Evolutionary conservation across 164 flowering plant species (phyloP), one percentile per base, ranked within the genome.

Genomic region (Euptelea pleiosperma): DNA sequence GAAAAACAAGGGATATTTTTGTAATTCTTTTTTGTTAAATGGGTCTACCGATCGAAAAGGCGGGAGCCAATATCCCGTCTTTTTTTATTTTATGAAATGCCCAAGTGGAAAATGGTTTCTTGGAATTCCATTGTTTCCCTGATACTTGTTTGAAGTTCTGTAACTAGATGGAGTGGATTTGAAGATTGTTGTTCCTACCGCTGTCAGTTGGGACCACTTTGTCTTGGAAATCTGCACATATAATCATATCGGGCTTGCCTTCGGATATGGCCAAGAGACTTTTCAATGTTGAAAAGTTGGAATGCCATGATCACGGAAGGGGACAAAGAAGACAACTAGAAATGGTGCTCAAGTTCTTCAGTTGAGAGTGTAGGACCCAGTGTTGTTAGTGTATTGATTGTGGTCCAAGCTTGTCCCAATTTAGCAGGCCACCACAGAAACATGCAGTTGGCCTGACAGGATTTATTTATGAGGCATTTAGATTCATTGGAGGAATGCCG

Each of bases 391-490:
- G 61, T 33, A 26, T 18, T 67, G 44, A 8, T 67, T 8, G 22
- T 28, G 18, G 61, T 67, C 25, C 57, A 67, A 48, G 65, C 70
- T 48, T 60, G 65, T 26, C 45, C 62, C 8, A 52, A 55, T 61
- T 47, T 53, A 16, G 60, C 39, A 15, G 2, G 16, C 9, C 30
- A 18, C 29, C 29, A 46, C 24, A n/a, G 60, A 43, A 58, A 59
- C 36, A 66, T 66, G 70, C 60, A 66, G 22, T 61, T 21, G 66
- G 61, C 4, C 49, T 61, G 5, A 61, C 61, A 40, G 70, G 64
- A 52, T 21, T 36, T 4, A 41, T 58, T 15, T 42, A 58, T 29
- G 58, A 65, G 26, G 63, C 69, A 57, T 45, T 66, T 46, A 28
- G 26, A 22, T 43, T 66, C 34, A 46, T 53, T 8, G 2, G 46